Conservation (phyloP, 768 basidiomycete species). For the Galerina sulciceps region DNA sequence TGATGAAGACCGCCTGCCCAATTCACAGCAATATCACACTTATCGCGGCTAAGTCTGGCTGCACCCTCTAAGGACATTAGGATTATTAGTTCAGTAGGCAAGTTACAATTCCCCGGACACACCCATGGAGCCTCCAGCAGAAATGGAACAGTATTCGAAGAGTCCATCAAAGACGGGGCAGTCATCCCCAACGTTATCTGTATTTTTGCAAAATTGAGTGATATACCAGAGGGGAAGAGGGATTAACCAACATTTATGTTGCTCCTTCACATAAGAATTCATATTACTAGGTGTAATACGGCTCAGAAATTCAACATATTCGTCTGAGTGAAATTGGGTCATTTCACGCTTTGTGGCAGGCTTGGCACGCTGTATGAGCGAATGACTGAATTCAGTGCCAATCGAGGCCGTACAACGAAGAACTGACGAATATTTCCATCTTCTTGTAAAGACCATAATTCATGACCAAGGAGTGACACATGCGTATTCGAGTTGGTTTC, state of each 20-base stretch:
- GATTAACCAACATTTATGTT: constrained; percentile 81
- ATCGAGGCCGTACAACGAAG: constrained; percentile 1
- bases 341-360: constrained; percentile 99
- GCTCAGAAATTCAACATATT: constrained; percentile 97
- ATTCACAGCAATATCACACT: constrained; percentile 98
- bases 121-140: constrained; percentile 99
- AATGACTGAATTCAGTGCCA: not conserved
- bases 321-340: constrained; percentile 99
- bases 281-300: constrained; percentile 95
- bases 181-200: constrained; percentile 98
- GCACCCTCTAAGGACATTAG: constrained; percentile 82
- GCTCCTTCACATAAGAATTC: constrained; percentile 91
- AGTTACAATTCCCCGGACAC: too few species aligned
- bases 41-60: constrained; percentile 91
- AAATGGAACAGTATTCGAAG: constrained; percentile 99
- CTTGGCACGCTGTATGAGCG: constrained; percentile 80
- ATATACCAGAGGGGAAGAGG: not conserved
- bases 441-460: constrained; percentile 99
- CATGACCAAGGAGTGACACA: constrained; percentile 99
- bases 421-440: constrained; percentile 98
- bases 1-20: constrained; percentile 99
- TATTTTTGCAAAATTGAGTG: not conserved
- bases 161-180: constrained; percentile 98
- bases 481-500: constrained; percentile 98
- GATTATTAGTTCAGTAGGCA: constrained; percentile 7